A percentile compares a stretch with the other conserved stretches of the same genome.
Conservation (phyloP, 2,329 filamentous ascomycete genomes). For the Magnaporthiopsis poae region DNA sequence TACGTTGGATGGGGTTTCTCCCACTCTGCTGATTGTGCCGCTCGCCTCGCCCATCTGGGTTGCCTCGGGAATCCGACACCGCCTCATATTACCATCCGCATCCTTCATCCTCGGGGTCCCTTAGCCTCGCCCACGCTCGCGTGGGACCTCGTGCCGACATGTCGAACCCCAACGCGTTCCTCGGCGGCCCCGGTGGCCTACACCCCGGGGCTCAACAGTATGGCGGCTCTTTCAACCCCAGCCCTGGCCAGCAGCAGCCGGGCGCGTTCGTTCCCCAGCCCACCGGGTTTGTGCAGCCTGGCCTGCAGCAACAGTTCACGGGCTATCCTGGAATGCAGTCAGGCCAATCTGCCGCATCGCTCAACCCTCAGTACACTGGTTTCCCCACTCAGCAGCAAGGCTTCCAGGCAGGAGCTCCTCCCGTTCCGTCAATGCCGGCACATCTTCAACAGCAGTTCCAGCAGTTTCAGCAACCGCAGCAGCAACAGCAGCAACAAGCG, state of each 20-base stretch:
- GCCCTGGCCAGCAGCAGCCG: conserved; percentile 39
- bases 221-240: conserved; percentile 39
- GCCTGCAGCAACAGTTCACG: conserved; percentile 49
- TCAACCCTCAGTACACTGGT: conserved; percentile 61
- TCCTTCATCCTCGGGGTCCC: neutral
- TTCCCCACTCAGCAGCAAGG: conserved; percentile 48
- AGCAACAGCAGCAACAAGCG: conserved; percentile 29
- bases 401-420: conserved; percentile 50
- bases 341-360: conserved; percentile 44
- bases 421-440: conserved; percentile 49
- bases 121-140: neutral
- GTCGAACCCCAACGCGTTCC: conserved; percentile 74
- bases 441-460: conserved; percentile 52
- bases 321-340: conserved; percentile 49
- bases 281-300: conserved; percentile 49
- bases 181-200: conserved; percentile 72
- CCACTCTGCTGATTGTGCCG: neutral
- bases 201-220: conserved; percentile 57
- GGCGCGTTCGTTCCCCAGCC: conserved; percentile 45
- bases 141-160: conserved; percentile 55
- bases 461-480: conserved; percentile 33
- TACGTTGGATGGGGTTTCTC: neutral
- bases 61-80: neutral
- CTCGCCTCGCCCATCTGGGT: neutral
- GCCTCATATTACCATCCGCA: neutral